These are phyloP conservation scores for Diplodia corticola DNA, from an alignment of 2,329 filamentous ascomycete genomes.

Conservation along the genomic window DNA sequence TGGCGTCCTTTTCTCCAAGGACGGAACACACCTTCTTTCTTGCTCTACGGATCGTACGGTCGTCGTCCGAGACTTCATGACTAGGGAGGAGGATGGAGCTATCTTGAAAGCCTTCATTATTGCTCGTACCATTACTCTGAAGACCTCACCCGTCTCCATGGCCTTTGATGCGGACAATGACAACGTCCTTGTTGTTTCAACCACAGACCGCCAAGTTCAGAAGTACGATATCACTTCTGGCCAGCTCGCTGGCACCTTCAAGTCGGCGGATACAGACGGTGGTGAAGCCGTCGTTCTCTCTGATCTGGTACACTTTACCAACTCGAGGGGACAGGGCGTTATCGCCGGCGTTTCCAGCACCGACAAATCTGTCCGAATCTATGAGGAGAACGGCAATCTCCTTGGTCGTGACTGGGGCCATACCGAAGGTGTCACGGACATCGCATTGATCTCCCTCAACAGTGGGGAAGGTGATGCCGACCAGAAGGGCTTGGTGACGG, in stretches of 20 bases:
- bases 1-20: slow-evolving; percentile 71
- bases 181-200: slow-evolving; percentile 58
- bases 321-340: slow-evolving; percentile 62
- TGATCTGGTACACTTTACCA: slow-evolving; percentile 65
- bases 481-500: slow-evolving; percentile 48
- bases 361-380: slow-evolving; percentile 91
- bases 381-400: slow-evolving; percentile 77
- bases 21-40: slow-evolving; percentile 73
- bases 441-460: slow-evolving; percentile 55
- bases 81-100: slow-evolving; percentile 60
- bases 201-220: slow-evolving; percentile 62
- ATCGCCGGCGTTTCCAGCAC: slow-evolving; percentile 89
- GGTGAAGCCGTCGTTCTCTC: slow-evolving; percentile 82
- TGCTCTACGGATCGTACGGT: slow-evolving; percentile 86
- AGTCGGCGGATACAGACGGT: slow-evolving; percentile 76
- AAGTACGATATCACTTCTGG: slow-evolving; percentile 66
- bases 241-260: slow-evolving; percentile 71
- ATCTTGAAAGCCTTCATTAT: slow-evolving; percentile 75
- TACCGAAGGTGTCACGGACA: slow-evolving; percentile 87
- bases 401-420: slow-evolving; percentile 92
- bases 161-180: slow-evolving; percentile 63
- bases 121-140: slow-evolving; percentile 74
- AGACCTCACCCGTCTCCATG: slow-evolving; percentile 86
- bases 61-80: slow-evolving; percentile 76
- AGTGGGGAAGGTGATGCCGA: slow-evolving; percentile 48